Evolutionary conservation across 1,139 yeast species (phyloP).

Genomic region (Taiozyma sp.): DNA sequence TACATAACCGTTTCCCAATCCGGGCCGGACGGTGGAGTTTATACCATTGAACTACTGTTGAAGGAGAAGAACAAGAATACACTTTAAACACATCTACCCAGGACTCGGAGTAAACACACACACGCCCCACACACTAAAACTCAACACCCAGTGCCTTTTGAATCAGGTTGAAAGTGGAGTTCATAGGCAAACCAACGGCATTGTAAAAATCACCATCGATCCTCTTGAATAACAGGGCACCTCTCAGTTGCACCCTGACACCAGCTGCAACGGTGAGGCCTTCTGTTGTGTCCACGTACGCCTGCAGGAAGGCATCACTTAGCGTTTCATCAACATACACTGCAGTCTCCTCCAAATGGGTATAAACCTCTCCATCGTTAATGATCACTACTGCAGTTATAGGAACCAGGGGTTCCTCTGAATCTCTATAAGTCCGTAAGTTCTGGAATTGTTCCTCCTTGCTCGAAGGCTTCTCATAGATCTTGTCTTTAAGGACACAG

Average conservation of each 20-base stretch:
- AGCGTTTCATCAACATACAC: conserved; percentile 43
- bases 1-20: conserved; percentile 1
- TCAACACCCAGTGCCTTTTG: background rate
- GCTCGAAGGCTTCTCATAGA: conserved; percentile 74
- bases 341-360: conserved; percentile 42
- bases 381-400: conserved; percentile 64
- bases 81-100: too few relatives aligned
- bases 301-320: conserved; percentile 48
- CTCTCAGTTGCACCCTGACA: conserved; percentile 73
- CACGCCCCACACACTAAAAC: too few relatives aligned
- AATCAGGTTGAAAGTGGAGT: conserved; percentile 38
- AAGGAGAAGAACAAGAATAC: too few relatives aligned
- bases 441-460: conserved; percentile 44
- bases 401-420: conserved; percentile 43
- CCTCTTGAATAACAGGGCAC: conserved; percentile 56
- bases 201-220: conserved; percentile 81
- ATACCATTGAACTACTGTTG: too few relatives aligned
- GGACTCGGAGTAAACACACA: too few relatives aligned
- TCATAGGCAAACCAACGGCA: conserved; percentile 86
- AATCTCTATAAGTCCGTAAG: conserved; percentile 43
- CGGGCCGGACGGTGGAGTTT: background rate
- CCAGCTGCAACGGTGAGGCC: conserved; percentile 91
- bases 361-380: conserved; percentile 33
- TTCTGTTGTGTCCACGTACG: conserved; percentile 67
- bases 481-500: conserved; percentile 52